These are phyloP conservation scores for Jacaranda mimosifolia DNA, from an alignment of 257 asterid genomes.

Conservation along the genomic window DNA sequence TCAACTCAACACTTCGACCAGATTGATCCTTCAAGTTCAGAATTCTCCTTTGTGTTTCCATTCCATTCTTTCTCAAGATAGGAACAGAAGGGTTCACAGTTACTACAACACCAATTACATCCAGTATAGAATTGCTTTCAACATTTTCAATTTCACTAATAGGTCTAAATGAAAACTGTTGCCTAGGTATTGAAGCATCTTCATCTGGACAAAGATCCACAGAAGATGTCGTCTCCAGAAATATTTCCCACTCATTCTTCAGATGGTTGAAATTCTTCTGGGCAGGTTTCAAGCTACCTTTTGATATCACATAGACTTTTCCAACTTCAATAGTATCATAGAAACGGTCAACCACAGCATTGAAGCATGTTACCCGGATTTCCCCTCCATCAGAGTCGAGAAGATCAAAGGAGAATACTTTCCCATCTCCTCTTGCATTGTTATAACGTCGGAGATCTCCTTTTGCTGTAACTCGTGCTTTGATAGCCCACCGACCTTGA, in stretches of 20 bases:
- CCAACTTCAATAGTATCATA: conserved; percentile 79
- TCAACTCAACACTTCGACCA: conserved; percentile 77
- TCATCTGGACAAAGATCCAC: conserved; percentile 88
- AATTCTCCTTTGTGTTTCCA: conserved; percentile 92
- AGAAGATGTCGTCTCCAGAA: conserved; percentile 73
- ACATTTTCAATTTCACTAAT: conserved; percentile 78
- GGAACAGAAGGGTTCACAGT: conserved; percentile 90
- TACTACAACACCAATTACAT: conserved; percentile 81
- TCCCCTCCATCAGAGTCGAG: conserved; percentile 98
- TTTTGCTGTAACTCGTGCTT: conserved; percentile 97
- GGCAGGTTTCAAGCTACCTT: conserved; percentile 93
- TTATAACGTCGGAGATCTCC: conserved; percentile 90
- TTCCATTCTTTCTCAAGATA: conserved; percentile 92
- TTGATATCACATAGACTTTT: conserved; percentile 85
- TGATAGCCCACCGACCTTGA: conserved; percentile 98
- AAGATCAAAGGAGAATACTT: conserved; percentile 94
- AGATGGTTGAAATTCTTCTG: conserved; percentile 95
- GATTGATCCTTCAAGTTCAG: conserved; percentile 88
- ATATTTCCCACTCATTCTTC: conserved; percentile 95
- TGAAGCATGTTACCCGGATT: conserved; percentile 92
- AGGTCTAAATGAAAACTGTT: conserved; percentile 83
- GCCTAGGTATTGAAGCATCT: conserved; percentile 84
- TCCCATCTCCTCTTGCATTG: conserved; percentile 97
- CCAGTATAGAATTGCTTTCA: conserved; percentile 85
- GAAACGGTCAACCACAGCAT: conserved; percentile 87